Conservation (phyloP, 2,329 filamentous ascomycete genomes). For the Colletotrichum navitas region DNA sequence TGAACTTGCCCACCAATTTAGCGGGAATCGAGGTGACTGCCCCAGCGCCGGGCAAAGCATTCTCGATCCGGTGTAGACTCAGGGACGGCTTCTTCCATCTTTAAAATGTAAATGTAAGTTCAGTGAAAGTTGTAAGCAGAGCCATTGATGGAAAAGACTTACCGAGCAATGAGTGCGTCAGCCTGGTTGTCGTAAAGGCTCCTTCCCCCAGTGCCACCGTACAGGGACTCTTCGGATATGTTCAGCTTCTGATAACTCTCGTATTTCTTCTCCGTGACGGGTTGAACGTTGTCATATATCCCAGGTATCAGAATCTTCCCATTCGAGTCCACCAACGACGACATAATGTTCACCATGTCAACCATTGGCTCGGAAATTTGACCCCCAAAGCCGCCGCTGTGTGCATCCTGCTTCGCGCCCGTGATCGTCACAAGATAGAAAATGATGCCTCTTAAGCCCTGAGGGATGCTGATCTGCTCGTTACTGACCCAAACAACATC, state of each 20-base stretch:
- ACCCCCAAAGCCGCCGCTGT: conserved; percentile 96
- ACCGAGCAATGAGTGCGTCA: conserved; percentile 31
- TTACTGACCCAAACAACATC: conserved; percentile 99
- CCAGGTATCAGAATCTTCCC: conserved; percentile 95
- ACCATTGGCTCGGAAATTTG: conserved; percentile 99
- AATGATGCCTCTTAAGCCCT: conserved; percentile 95
- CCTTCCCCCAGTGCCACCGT: conserved; percentile 89
- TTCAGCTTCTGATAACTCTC: conserved; percentile 88
- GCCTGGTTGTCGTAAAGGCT: conserved; percentile 66
- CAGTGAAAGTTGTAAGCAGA: rapidly evolving
- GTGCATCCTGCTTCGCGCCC: conserved; percentile 91
- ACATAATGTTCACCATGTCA: conserved; percentile 86
- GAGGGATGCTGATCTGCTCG: conserved; percentile 97
- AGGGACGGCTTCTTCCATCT: conserved; percentile 96
- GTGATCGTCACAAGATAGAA: conserved; percentile 95
- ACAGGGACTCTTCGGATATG: conserved; percentile 95
- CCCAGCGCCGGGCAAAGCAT: conserved; percentile 90
- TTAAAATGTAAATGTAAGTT: conserved; percentile 51
- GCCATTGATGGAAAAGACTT: background rate
- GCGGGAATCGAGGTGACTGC: conserved; percentile 99
- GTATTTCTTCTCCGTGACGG: conserved; percentile 87
- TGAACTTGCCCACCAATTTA: conserved; percentile 98
- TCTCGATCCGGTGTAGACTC: conserved; percentile 94
- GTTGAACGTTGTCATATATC: conserved; percentile 91
- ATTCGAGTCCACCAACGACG: conserved; percentile 85